Percentiles rank a stretch among this genome's conserved stretches.
Conservation (phyloP, 805 yeast species). For the Ogataea allantospora region DNA sequence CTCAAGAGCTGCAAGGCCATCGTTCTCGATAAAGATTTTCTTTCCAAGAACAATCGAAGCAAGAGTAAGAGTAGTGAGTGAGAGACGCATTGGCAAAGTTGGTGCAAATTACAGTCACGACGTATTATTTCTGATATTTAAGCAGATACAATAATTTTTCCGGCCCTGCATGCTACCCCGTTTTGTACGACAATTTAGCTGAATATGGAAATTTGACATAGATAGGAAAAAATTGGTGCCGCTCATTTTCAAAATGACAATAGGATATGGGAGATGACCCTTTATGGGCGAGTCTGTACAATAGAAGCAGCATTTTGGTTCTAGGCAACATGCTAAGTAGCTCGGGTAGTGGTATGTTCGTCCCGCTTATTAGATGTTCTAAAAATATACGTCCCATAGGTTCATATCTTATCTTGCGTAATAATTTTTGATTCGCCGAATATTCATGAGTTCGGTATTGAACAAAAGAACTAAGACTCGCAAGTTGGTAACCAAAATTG, state of each 20-base stretch:
- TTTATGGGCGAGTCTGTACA: too few species aligned
- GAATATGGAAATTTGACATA: neutral
- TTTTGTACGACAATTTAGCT: neutral
- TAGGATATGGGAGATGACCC: too few species aligned
- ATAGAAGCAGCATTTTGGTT: too few species aligned
- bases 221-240: neutral
- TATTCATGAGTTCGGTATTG: neutral
- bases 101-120: neutral
- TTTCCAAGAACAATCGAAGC: slow-evolving; percentile 19
- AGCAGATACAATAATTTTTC: neutral
- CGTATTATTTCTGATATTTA: neutral
- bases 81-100: neutral
- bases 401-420: too few species aligned
- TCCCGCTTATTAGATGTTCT: too few species aligned
- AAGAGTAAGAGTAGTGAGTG: slow-evolving; percentile 3
- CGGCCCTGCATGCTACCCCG: neutral
- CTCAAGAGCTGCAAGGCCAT: slow-evolving; percentile 39
- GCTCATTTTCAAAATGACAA: too few species aligned
- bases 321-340: too few species aligned
- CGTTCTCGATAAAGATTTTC: slow-evolving; percentile 43
- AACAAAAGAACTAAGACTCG: neutral
- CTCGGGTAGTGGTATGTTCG: too few species aligned
- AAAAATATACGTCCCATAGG: too few species aligned
- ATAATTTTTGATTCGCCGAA: too few species aligned
- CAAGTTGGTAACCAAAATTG: neutral